Percentiles rank a stretch among this genome's conserved stretches.
phyloP scores from a whole-genome alignment of 2,329 filamentous ascomycete genomes.

The Colletotrichum sp. region DNA sequence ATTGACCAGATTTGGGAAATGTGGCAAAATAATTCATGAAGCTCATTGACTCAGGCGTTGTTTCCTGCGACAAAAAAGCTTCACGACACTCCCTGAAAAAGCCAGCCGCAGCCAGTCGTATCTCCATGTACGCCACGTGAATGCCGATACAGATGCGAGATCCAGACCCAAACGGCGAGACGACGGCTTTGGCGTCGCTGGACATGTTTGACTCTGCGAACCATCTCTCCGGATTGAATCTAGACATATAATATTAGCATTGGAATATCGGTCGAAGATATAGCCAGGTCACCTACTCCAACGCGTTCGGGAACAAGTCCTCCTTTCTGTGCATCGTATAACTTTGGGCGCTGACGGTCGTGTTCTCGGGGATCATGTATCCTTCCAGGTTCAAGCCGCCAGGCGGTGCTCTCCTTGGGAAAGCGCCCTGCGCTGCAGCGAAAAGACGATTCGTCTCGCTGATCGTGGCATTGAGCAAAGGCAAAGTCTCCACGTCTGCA shows the following conservation, averaged over 20 bases:
- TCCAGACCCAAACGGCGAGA: conserved; percentile 58
- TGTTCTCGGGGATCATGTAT: conserved; percentile 42
- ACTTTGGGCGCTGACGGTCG: conserved; percentile 44
- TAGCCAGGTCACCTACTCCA: conserved; percentile 13
- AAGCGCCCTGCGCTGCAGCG: conserved; percentile 38
- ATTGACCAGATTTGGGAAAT: background rate
- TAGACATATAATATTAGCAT: background rate
- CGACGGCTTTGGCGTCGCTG: conserved; percentile 50
- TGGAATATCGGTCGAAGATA: background rate
- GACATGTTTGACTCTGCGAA: conserved; percentile 17
- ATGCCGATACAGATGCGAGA: conserved; percentile 57
- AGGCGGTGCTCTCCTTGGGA: conserved; percentile 44
- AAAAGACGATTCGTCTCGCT: conserved; percentile 51
- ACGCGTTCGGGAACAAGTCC: conserved; percentile 43
- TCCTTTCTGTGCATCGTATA: conserved; percentile 52
- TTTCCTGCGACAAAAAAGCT: conserved; percentile 24
- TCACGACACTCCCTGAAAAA: conserved; percentile 55
- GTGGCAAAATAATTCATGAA: background rate
- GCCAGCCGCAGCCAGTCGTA: conserved; percentile 53
- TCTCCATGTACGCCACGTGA: conserved; percentile 61
- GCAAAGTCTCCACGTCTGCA: conserved; percentile 37
- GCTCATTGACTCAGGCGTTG: background rate
- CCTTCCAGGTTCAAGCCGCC: conserved; percentile 43
- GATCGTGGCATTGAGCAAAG: conserved; percentile 45
- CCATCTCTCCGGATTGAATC: background rate